Percentiles rank a stretch among this genome's conserved stretches.
Evolutionary conservation across 441 rosid genomes (phyloP).

Genomic region (Populus hybrid): DNA sequence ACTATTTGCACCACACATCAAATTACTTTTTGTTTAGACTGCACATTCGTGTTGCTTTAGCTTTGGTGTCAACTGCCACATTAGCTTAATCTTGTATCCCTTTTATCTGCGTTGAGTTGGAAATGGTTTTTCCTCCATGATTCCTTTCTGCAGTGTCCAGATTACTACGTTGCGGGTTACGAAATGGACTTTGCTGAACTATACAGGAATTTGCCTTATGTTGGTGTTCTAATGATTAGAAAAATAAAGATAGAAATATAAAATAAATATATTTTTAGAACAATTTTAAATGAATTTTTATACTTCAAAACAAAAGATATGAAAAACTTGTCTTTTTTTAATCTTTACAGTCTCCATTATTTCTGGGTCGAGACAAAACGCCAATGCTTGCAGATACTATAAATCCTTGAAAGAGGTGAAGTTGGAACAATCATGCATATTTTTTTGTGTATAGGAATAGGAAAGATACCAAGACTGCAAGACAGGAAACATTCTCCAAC

Average conservation of each 20-base stretch:
- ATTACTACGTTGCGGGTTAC: slow-evolving; percentile 76
- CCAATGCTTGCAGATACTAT: neutral
- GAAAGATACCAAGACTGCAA: too few relatives aligned
- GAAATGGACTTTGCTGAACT: slow-evolving; percentile 90
- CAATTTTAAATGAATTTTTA: too few relatives aligned
- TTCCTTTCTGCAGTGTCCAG: slow-evolving; percentile 67
- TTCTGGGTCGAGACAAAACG: neutral
- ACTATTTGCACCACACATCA: slow-evolving; percentile 43
- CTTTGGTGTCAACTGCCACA: neutral
- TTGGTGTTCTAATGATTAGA: slow-evolving; percentile 40
- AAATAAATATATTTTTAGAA: too few relatives aligned
- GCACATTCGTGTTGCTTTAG: neutral
- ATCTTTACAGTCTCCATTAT: neutral
- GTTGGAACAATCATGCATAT: neutral
- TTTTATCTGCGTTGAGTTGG: neutral
- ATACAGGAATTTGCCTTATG: slow-evolving; percentile 79
- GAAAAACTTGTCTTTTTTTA: too few relatives aligned
- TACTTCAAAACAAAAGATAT: too few relatives aligned
- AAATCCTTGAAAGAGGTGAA: neutral
- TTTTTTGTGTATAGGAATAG: too few relatives aligned
- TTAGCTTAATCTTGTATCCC: too few relatives aligned
- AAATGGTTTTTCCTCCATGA: neutral
- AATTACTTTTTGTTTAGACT: too few relatives aligned
- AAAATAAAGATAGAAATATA: too few relatives aligned
- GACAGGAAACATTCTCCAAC: too few relatives aligned